phyloP scores from a whole-genome alignment of 306 rosid genomes.

The Fragaria iinumae region DNA sequence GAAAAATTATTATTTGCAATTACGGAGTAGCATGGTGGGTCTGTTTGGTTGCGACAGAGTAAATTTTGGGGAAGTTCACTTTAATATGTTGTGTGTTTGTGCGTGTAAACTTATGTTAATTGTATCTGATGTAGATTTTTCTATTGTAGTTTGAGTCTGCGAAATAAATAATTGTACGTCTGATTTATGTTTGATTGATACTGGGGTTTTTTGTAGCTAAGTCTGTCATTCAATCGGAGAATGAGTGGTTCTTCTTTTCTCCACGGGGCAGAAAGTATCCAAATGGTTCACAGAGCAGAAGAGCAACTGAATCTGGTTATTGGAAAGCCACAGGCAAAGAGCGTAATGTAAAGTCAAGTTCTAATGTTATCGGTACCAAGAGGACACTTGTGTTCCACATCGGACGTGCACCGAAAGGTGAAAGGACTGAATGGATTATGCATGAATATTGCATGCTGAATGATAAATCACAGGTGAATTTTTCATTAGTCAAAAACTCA shows the following conservation, averaged over 20 bases:
- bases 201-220: conserved; percentile 49
- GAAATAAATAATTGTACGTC: background rate
- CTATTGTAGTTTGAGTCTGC: background rate
- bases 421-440: conserved; percentile 96
- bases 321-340: conserved; percentile 99
- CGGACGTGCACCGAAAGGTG: conserved; percentile 96
- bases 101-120: background rate
- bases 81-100: background rate
- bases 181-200: conserved; percentile 23
- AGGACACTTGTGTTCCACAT: conserved; percentile 87
- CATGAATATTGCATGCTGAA: conserved; percentile 69
- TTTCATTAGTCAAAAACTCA: background rate
- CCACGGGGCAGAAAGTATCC: conserved; percentile 95
- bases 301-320: conserved; percentile 87
- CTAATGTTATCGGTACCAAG: conserved; percentile 71
- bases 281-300: conserved; percentile 80
- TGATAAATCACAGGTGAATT: conserved; percentile 68
- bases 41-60: background rate
- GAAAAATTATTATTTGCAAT: background rate
- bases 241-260: conserved; percentile 97
- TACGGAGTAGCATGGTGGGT: background rate
- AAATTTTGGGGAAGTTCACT: background rate
- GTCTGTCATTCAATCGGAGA: conserved; percentile 67
- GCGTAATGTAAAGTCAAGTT: conserved; percentile 74
- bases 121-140: background rate